These are phyloP conservation scores for Crithidia thermophila DNA, from an alignment of 208 protist species.

Conservation along the genomic window DNA sequence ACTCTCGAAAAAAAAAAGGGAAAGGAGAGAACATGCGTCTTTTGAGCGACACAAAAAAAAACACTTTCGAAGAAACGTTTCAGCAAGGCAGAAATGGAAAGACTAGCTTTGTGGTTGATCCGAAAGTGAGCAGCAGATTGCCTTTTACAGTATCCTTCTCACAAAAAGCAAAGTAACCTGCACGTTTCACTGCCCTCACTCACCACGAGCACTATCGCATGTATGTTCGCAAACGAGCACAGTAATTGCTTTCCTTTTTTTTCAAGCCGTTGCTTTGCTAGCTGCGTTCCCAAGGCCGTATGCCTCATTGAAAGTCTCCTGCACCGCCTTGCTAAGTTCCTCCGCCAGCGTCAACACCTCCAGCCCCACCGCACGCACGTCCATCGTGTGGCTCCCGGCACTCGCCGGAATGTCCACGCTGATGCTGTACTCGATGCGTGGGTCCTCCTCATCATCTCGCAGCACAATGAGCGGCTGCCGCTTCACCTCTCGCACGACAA, in stretches of 20 bases:
- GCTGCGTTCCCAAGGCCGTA: conserved; percentile 41
- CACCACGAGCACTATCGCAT: no score
- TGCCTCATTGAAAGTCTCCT: conserved; percentile 58
- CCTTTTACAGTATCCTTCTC: no score
- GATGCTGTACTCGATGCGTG: conserved; percentile 78
- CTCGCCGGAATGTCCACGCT: conserved; percentile 63
- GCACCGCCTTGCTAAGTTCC: conserved; percentile 44
- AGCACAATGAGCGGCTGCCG: conserved; percentile 90
- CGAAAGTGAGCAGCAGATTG: no score
- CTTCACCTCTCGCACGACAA: conserved; percentile 69
- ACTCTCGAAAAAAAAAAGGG: neutral
- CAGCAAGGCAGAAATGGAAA: no score
- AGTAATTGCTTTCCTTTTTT: neutral
- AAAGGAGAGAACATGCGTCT: no score
- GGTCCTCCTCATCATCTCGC: conserved; percentile 87
- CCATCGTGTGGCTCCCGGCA: conserved; percentile 48
- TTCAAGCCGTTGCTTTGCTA: neutral
- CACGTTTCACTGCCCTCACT: no score
- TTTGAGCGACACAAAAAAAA: no score
- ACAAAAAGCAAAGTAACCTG: no score
- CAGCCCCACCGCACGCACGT: conserved; percentile 73
- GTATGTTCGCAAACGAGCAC: neutral
- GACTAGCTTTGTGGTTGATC: no score
- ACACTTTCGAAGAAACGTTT: neutral
- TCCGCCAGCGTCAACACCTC: conserved; percentile 65